Percentiles rank a stretch among this genome's conserved stretches.
Conservation (phyloP, 140 eudicot genomes). For the Oenanthe javanica region DNA sequence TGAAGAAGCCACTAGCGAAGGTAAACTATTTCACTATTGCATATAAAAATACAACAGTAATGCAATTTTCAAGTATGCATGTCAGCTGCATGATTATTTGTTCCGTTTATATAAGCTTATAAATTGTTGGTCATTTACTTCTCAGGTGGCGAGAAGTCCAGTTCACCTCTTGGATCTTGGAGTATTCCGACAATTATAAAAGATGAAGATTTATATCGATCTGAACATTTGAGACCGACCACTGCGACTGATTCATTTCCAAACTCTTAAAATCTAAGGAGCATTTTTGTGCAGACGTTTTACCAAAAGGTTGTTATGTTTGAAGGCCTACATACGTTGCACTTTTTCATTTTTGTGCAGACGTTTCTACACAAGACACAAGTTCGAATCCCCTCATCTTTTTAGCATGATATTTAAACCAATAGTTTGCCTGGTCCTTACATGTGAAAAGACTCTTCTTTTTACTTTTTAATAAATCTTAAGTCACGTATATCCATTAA, state of each 20-base stretch:
- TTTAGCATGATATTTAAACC: too few relatives aligned
- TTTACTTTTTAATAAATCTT: too few relatives aligned
- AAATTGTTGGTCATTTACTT: slow-evolving; percentile 4
- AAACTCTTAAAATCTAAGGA: neutral
- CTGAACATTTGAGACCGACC: slow-evolving; percentile 18
- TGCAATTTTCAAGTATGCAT: neutral
- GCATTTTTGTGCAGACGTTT: neutral
- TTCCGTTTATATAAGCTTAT: neutral
- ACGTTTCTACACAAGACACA: too few relatives aligned
- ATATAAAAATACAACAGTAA: neutral
- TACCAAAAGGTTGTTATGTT: neutral
- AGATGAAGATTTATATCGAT: slow-evolving; percentile 62
- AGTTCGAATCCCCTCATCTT: too few relatives aligned
- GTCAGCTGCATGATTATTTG: neutral
- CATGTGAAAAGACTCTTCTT: too few relatives aligned
- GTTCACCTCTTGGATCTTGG: slow-evolving; percentile 93
- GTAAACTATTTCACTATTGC: slow-evolving; percentile 20
- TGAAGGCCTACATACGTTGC: neutral
- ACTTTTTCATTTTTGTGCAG: too few relatives aligned
- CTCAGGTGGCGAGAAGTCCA: slow-evolving; percentile 68
- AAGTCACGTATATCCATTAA: too few relatives aligned
- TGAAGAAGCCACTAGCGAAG: slow-evolving; percentile 96
- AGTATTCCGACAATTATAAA: slow-evolving; percentile 62
- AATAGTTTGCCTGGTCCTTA: too few relatives aligned
- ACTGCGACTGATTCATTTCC: neutral